A percentile compares a stretch with the other conserved stretches of the same genome.
Conservation (phyloP, 2,329 filamentous ascomycete genomes). For the Calonectria ilicicola region DNA sequence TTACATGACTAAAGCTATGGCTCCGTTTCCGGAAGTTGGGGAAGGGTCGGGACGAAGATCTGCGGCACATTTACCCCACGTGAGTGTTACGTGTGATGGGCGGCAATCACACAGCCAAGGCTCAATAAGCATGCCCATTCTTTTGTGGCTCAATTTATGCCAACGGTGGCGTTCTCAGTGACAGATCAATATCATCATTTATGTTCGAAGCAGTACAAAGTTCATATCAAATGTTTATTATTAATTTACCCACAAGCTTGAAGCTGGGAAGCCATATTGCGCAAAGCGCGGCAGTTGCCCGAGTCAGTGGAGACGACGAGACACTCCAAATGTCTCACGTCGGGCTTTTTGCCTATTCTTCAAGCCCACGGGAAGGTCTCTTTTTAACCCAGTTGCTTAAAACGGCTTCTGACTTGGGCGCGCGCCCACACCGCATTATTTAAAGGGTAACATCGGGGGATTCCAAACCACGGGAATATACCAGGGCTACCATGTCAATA, state of each 20-base stretch:
- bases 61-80: not conserved
- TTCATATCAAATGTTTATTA: not conserved
- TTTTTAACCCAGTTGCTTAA: not conserved
- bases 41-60: constrained; percentile 1
- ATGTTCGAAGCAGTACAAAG: not conserved
- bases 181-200: not conserved
- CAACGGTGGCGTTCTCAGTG: not conserved
- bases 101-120: not conserved
- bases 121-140: not conserved
- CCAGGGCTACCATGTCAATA: not conserved
- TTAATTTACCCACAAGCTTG: not conserved
- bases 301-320: not conserved
- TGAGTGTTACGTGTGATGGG: not conserved
- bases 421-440: not conserved
- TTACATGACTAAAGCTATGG: not conserved
- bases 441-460: not conserved
- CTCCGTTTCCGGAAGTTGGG: not conserved
- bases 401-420: not conserved
- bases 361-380: not conserved
- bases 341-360: not conserved
- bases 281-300: too few relatives aligned
- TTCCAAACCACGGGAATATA: not conserved
- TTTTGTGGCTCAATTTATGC: not conserved
- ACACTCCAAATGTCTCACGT: not conserved
- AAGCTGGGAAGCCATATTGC: not conserved